These are phyloP conservation scores for Alliaria petiolata DNA, from an alignment of 345 rosid species.

Conservation along the genomic window DNA sequence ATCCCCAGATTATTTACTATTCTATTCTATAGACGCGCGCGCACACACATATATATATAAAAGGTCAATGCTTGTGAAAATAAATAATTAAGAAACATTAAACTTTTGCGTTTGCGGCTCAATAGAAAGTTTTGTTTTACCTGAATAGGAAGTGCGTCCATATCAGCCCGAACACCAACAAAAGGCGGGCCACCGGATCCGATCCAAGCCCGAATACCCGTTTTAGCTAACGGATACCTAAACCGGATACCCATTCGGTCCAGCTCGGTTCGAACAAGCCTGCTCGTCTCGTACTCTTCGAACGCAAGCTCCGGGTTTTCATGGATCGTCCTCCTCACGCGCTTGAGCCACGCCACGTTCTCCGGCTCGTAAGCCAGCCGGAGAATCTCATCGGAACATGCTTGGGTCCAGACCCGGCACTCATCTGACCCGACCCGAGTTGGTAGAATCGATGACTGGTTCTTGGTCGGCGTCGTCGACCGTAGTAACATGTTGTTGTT, in stretches of 20 bases:
- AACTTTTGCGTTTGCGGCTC: neutral
- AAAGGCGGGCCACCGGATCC: slow-evolving; percentile 75
- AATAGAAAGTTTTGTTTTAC: slow-evolving; percentile 14
- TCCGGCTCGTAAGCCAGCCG: slow-evolving; percentile 37
- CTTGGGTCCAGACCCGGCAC: slow-evolving; percentile 23
- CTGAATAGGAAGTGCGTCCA: slow-evolving; percentile 88
- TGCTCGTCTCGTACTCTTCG: slow-evolving; percentile 61
- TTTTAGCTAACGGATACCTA: slow-evolving; percentile 55
- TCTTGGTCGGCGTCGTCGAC: slow-evolving; percentile 6
- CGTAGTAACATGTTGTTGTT: slow-evolving; percentile 1
- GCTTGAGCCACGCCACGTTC: slow-evolving; percentile 53
- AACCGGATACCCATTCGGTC: slow-evolving; percentile 51
- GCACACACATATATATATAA: too few relatives aligned
- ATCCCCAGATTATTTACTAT: neutral
- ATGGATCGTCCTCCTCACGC: slow-evolving; percentile 62
- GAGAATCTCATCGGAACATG: slow-evolving; percentile 32
- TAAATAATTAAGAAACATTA: neutral
- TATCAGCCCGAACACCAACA: slow-evolving; percentile 74
- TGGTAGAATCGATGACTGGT: slow-evolving; percentile 13
- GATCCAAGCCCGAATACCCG: slow-evolving; percentile 74
- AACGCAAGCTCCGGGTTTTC: slow-evolving; percentile 80
- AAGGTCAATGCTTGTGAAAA: neutral
- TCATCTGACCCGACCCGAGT: slow-evolving; percentile 2
- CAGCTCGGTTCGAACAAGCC: slow-evolving; percentile 50
- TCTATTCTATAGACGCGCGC: too few relatives aligned